These are phyloP conservation scores for Metroxylon sagu DNA, from an alignment of 176 grass and related monocot genomes.

Conservation along the genomic window DNA sequence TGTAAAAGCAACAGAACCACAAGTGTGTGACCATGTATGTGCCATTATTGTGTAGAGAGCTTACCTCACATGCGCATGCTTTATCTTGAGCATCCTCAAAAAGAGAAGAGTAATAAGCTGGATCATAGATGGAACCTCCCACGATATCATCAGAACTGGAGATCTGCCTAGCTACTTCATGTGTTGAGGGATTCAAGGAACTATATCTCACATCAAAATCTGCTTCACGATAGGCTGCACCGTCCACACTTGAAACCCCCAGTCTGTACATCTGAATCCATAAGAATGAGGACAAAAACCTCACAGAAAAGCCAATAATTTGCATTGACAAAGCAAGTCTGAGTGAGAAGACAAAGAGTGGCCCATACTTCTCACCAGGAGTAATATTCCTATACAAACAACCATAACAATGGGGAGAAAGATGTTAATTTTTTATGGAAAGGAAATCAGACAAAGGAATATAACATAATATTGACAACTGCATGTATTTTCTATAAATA, in stretches of 20 bases:
- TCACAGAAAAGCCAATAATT: slow-evolving; percentile 95
- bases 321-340: slow-evolving; percentile 85
- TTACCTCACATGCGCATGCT: slow-evolving; percentile 60
- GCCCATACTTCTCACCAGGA: slow-evolving; percentile 73
- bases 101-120: slow-evolving; percentile 89
- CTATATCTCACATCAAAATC: slow-evolving; percentile 76
- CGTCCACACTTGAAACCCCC: slow-evolving; percentile 40
- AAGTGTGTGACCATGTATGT: too few relatives aligned
- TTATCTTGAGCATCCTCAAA: slow-evolving; percentile 76
- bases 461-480: background rate
- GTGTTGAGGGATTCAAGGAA: slow-evolving; percentile 58
- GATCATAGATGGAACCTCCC: slow-evolving; percentile 88
- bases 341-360: slow-evolving; percentile 68
- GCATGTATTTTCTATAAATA: too few relatives aligned
- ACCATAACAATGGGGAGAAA: background rate
- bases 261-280: slow-evolving; percentile 95
- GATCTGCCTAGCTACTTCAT: slow-evolving; percentile 53
- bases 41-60: background rate
- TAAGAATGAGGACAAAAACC: slow-evolving; percentile 90
- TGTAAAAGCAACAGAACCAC: too few relatives aligned
- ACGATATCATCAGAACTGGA: slow-evolving; percentile 89
- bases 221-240: slow-evolving; percentile 38
- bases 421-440: background rate
- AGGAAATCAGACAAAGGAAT: slow-evolving; percentile 3
- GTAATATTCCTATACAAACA: slow-evolving; percentile 52